Conservation (phyloP, 176 grass and related monocot genomes). For the Oryza glumipatula region DNA sequence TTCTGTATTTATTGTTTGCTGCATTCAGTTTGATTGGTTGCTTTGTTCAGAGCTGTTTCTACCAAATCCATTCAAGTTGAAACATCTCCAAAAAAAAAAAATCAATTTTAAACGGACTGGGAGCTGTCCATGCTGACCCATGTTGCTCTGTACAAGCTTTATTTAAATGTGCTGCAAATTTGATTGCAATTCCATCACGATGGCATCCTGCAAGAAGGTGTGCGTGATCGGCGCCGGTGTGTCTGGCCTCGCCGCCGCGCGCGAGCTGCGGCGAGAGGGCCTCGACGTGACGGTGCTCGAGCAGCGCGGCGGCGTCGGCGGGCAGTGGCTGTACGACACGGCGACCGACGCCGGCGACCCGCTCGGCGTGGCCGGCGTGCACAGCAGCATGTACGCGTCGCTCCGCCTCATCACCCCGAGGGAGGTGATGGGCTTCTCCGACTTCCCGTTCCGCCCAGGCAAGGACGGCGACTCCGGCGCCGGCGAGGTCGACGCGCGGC, state of each 20-base stretch:
- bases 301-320: constrained; percentile 27
- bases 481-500: constrained; percentile 2
- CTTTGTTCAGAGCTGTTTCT: no score
- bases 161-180: no score
- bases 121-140: no score
- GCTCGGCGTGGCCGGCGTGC: neutral
- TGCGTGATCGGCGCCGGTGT: constrained; percentile 54
- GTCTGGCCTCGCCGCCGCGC: constrained; percentile 40
- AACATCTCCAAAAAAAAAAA: no score
- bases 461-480: neutral
- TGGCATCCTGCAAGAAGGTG: constrained; percentile 13
- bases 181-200: no score
- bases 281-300: constrained; percentile 40
- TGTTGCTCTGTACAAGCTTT: no score
- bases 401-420: no score
- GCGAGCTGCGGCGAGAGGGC: constrained; percentile 35
- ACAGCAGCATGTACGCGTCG: neutral
- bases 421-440: constrained; percentile 36
- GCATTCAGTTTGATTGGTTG: no score
- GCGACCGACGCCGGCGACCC: neutral
- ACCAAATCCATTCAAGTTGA: no score
- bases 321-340: constrained; percentile 41
- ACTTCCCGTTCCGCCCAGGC: constrained; percentile 36
- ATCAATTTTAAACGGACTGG: no score
- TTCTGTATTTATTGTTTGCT: no score